Evolutionary conservation across 768 basidiomycete species (phyloP).

Genomic region (Suillus cothurnatus): DNA sequence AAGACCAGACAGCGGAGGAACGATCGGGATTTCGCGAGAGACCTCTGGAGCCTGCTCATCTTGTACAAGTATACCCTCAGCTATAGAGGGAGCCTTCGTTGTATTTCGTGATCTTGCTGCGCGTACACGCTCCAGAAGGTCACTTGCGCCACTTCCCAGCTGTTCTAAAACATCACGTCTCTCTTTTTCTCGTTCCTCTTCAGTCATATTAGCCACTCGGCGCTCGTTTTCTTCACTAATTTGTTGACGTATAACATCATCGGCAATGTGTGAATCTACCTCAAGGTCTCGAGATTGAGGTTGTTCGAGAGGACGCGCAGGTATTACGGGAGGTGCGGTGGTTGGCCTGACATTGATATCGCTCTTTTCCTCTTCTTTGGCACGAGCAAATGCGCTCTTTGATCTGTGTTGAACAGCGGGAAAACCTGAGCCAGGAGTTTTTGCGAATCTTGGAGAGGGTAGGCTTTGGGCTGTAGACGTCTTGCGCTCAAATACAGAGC

Average conservation of each 20-base stretch:
- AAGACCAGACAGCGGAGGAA: constrained; percentile 9
- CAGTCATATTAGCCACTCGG: constrained; percentile 66
- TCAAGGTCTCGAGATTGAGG: background rate
- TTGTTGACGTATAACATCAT: constrained; percentile 52
- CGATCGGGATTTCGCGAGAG: background rate
- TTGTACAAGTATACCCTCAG: background rate
- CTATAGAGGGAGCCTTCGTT: background rate
- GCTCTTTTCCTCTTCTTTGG: constrained; percentile 38
- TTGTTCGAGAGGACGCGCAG: constrained; percentile 16
- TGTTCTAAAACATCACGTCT: constrained; percentile 65
- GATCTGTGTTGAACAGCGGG: constrained; percentile 66
- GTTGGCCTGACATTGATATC: constrained; percentile 17
- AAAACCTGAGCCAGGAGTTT: constrained; percentile 49
- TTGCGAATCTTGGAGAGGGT: constrained; percentile 24
- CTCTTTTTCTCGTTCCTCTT: constrained; percentile 69
- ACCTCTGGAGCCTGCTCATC: constrained; percentile 15
- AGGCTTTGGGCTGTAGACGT: constrained; percentile 23
- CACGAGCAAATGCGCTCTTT: constrained; percentile 59
- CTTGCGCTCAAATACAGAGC: constrained; percentile 50
- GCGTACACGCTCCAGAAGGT: constrained; percentile 59
- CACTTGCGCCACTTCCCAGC: constrained; percentile 68
- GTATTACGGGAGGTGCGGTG: constrained; percentile 30
- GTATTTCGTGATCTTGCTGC: constrained; percentile 34
- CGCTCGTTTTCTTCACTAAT: constrained; percentile 69
- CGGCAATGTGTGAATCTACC: constrained; percentile 18